Percentiles rank a stretch among this genome's conserved stretches.
phyloP scores from a whole-genome alignment of 768 basidiomycete species.

The Lentinula sp. region DNA sequence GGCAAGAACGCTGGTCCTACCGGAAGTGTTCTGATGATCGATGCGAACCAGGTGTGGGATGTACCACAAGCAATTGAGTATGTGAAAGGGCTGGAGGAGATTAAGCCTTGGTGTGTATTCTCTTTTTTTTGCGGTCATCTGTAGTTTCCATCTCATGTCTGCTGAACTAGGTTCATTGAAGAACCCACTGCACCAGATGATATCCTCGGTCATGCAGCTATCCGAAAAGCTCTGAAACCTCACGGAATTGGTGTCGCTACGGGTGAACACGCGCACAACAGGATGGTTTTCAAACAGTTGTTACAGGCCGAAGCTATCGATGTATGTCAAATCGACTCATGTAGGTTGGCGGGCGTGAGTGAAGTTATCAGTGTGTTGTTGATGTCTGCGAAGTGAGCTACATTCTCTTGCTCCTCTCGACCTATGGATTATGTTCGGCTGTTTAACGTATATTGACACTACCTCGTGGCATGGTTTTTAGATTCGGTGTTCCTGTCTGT shows the following conservation, averaged over 20 bases:
- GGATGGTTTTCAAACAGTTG: conserved; percentile 94
- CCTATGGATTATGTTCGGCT: not conserved
- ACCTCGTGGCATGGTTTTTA: conserved; percentile 15
- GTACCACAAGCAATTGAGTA: conserved; percentile 91
- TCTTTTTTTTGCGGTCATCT: not conserved
- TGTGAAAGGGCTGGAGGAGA: conserved; percentile 67
- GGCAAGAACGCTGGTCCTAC: conserved; percentile 95
- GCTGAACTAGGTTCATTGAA: conserved; percentile 79
- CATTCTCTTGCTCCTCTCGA: too few species aligned
- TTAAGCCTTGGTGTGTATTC: conserved; percentile 80
- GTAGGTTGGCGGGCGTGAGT: conserved; percentile 88
- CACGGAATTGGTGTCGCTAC: conserved; percentile 88
- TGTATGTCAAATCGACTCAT: conserved; percentile 93
- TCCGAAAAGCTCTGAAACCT: conserved; percentile 72
- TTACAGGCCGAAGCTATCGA: conserved; percentile 90
- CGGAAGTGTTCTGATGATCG: conserved; percentile 93
- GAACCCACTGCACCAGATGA: conserved; percentile 93
- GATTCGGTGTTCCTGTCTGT: conserved; percentile 81
- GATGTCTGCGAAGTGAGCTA: conserved; percentile 77
- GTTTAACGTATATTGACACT: not conserved
- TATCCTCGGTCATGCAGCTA: conserved; percentile 76
- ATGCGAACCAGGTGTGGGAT: conserved; percentile 97
- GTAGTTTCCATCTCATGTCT: not conserved
- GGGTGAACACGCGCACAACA: conserved; percentile 92
- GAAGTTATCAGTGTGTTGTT: conserved; percentile 87